These are phyloP conservation scores for Pseudogymnoascus sp. DNA, from an alignment of 2,329 filamentous ascomycete genomes.

Conservation along the genomic window DNA sequence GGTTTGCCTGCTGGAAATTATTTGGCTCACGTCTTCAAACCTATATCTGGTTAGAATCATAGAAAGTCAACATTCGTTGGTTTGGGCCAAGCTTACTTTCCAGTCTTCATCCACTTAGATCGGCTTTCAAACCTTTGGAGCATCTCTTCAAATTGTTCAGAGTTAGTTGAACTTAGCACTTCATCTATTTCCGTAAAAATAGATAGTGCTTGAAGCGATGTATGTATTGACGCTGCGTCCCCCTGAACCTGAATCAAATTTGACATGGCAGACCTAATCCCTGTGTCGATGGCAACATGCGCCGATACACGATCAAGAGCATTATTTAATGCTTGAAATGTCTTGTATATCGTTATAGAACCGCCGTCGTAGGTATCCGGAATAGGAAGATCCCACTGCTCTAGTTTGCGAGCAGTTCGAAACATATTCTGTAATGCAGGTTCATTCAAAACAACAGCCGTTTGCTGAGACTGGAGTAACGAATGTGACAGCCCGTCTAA, in stretches of 20 bases:
- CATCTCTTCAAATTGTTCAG: conserved; percentile 50
- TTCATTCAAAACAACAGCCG: conserved; percentile 43
- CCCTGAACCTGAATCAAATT: conserved; percentile 42
- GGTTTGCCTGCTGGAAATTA: conserved; percentile 76
- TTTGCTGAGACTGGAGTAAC: conserved; percentile 60
- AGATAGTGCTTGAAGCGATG: conserved; percentile 54
- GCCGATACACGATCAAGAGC: conserved; percentile 48
- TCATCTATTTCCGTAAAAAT: conserved; percentile 76
- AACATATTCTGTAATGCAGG: conserved; percentile 63
- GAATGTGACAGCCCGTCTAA: conserved; percentile 79
- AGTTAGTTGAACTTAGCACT: conserved; percentile 51
- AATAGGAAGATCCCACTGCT: conserved; percentile 84
- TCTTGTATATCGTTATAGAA: conserved; percentile 65
- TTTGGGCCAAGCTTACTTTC: conserved; percentile 49
- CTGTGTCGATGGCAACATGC: conserved; percentile 50
- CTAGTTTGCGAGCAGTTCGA: conserved; percentile 69
- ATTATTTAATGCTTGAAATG: conserved; percentile 69
- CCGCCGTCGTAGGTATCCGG: conserved; percentile 54
- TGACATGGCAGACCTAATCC: conserved; percentile 51
- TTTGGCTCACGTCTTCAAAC: conserved; percentile 67
- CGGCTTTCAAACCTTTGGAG: conserved; percentile 57
- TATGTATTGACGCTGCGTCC: conserved; percentile 44
- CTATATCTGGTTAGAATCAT: conserved; percentile 37
- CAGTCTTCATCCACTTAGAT: conserved; percentile 71
- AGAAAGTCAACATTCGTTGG: conserved; percentile 18